Evolutionary conservation across 2,329 filamentous ascomycete genomes (phyloP), one percentile per base, ranked within the genome.

Genomic region (Tolypocladium pustulatum): DNA sequence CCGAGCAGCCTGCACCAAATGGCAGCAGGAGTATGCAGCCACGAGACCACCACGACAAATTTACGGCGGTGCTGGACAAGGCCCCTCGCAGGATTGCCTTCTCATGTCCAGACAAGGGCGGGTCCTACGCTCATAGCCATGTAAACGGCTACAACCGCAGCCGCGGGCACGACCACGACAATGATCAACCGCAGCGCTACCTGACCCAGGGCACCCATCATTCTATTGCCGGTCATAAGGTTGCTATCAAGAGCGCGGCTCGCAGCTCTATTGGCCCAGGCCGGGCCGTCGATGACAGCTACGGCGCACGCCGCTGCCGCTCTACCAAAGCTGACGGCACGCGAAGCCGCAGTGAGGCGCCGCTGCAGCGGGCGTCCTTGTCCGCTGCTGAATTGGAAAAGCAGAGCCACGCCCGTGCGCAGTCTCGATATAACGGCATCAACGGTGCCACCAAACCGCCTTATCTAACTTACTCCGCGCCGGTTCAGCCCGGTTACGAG

Each of bases 1-100:
- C 78, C 34, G 75, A 78, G 55, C 52, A 34, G n/a, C 57, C 53
- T 32, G 15, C 46, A 51, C 27, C 27, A 10, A 27, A 51, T 8
- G 46, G 32, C 27, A n/a, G 46, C 46, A 30, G 27, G 46, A 32
- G 27, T n/a, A 20, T 30, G 46, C n/a, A 51, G n/a, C 27, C n/a
- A 32, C 27, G 30, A 32, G 46, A 51, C 46, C 46, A 51, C 17
- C 17, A n/a, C 27, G 17, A 51, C 55, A 37, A 34, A 32, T 38
- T 30, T 34, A 51, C 22, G 20, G n/a, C 55, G 22, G n/a, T 32
- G 8, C 27, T 51, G 20, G 41, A 25, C 32, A 20, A 22, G n/a
- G 13, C 20, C 0, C 46, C 41, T 51, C 55, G 55, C 55, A 57
- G n/a, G n/a, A 30, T 57, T 27, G 55, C 40, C 34, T 37, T 57